Evolutionary conservation across 345 rosid genomes (phyloP).

Genomic region (Hibiscus mutabilis): DNA sequence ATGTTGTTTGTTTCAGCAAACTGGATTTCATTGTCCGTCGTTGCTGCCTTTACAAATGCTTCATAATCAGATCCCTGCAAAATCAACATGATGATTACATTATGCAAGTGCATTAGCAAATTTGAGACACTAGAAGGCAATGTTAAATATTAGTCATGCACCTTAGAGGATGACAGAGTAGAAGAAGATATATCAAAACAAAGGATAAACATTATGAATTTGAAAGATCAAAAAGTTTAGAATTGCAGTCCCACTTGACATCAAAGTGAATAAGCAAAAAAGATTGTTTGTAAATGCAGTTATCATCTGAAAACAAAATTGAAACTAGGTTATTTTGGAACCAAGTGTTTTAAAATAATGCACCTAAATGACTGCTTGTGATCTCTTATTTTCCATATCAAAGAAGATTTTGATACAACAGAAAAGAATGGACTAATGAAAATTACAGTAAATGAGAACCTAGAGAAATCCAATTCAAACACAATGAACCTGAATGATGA

Average conservation of each 20-base stretch:
- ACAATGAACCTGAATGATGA: background rate
- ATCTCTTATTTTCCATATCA: too few species aligned
- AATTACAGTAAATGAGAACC: background rate
- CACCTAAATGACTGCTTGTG: too few species aligned
- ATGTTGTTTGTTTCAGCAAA: conserved; percentile 49
- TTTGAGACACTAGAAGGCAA: background rate
- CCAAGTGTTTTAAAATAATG: too few species aligned
- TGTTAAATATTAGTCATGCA: background rate
- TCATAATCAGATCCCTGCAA: conserved; percentile 53
- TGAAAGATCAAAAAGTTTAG: background rate
- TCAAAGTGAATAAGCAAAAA: background rate
- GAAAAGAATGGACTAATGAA: too few species aligned
- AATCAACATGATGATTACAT: background rate
- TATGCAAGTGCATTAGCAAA: background rate
- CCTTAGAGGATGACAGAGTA: background rate
- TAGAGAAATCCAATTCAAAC: background rate
- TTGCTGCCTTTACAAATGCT: conserved; percentile 69
- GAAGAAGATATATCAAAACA: background rate
- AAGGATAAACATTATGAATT: background rate
- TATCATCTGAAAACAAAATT: too few species aligned
- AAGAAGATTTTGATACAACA: too few species aligned
- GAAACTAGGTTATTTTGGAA: too few species aligned
- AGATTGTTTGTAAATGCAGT: too few species aligned
- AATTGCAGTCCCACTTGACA: background rate
- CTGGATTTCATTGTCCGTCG: conserved; percentile 58